Percentiles rank a stretch among this genome's conserved stretches.
These are phyloP conservation scores for Rosa multiflora DNA, from an alignment of 306 rosid species.

Conservation along the genomic window DNA sequence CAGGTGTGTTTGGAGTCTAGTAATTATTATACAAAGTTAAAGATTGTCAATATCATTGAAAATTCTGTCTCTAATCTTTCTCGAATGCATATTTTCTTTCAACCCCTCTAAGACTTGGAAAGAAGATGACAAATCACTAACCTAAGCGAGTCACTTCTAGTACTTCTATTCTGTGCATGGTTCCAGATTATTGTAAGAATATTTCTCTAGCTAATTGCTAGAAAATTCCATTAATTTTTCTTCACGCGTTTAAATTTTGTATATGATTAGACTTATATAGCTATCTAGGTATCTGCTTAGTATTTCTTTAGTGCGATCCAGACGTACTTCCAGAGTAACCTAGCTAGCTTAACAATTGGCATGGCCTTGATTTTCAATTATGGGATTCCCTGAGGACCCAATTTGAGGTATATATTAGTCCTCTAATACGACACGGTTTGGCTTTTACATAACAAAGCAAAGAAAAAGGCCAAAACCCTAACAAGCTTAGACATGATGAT, in stretches of 20 bases:
- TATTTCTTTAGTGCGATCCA: neutral
- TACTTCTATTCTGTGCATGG: neutral
- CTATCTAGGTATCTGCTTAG: neutral
- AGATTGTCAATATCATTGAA: slow-evolving; percentile 28
- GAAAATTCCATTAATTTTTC: neutral
- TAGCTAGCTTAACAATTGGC: neutral
- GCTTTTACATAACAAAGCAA: slow-evolving; percentile 50
- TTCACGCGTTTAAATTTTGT: slow-evolving; percentile 18
- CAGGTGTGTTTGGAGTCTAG: no score
- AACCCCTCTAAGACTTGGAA: slow-evolving; percentile 21
- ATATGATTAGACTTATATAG: neutral
- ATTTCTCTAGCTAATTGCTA: neutral
- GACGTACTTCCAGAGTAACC: neutral
- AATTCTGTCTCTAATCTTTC: slow-evolving; percentile 30
- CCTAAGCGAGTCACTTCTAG: slow-evolving; percentile 1
- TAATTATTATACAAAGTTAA: slow-evolving; percentile 2
- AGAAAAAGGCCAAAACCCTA: slow-evolving; percentile 5
- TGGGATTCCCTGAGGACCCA: slow-evolving; percentile 32
- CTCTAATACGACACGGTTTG: slow-evolving; percentile 56
- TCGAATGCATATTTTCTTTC: slow-evolving; percentile 26
- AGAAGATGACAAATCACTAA: slow-evolving; percentile 31
- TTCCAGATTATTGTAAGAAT: neutral
- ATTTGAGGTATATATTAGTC: slow-evolving; percentile 29
- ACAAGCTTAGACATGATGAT: neutral
- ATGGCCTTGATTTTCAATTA: neutral